phyloP scores from a whole-genome alignment of 73 alveolate genomes.

The Uronychia setigera region DNA sequence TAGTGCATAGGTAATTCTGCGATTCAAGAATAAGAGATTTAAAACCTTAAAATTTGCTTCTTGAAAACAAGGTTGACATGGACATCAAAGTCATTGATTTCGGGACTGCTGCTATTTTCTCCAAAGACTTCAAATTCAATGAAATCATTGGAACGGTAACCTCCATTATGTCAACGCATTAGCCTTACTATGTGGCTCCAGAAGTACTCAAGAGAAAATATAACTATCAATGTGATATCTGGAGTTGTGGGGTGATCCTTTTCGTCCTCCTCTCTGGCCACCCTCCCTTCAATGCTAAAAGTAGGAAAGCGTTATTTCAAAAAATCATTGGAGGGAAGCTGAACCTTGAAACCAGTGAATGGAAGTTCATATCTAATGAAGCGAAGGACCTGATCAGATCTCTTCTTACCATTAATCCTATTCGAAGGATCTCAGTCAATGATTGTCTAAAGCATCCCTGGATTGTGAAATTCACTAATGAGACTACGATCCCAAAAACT shows the following conservation, averaged over 20 bases:
- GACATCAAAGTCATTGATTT: conserved; percentile 66
- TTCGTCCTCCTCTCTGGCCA: conserved; percentile 77
- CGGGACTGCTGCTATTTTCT: conserved; percentile 47
- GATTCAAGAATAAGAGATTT: conserved; percentile 24
- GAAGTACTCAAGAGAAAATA: conserved; percentile 70
- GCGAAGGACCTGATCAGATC: conserved; percentile 22
- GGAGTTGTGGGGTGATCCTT: conserved; percentile 88
- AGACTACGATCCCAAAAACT: neutral
- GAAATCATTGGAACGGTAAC: conserved; percentile 65
- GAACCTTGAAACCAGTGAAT: conserved; percentile 36
- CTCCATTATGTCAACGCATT: neutral
- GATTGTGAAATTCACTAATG: conserved; percentile 6
- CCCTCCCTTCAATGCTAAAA: conserved; percentile 86
- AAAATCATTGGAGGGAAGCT: conserved; percentile 60
- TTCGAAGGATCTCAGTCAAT: conserved; percentile 11
- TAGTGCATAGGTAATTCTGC: conserved; percentile 46
- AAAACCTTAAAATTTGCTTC: conserved; percentile 66
- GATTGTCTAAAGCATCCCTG: conserved; percentile 42
- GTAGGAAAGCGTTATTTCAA: conserved; percentile 58
- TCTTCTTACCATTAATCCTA: conserved; percentile 29
- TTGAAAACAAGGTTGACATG: conserved; percentile 31
- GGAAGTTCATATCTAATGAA: conserved; percentile 35
- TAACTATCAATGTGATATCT: conserved; percentile 81
- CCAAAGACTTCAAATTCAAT: conserved; percentile 16
- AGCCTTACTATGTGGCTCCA: conserved; percentile 76